Percentiles rank a stretch among this genome's conserved stretches.
phyloP scores from a whole-genome alignment of 2,329 filamentous ascomycete species.

The Cercospora nicotianae region DNA sequence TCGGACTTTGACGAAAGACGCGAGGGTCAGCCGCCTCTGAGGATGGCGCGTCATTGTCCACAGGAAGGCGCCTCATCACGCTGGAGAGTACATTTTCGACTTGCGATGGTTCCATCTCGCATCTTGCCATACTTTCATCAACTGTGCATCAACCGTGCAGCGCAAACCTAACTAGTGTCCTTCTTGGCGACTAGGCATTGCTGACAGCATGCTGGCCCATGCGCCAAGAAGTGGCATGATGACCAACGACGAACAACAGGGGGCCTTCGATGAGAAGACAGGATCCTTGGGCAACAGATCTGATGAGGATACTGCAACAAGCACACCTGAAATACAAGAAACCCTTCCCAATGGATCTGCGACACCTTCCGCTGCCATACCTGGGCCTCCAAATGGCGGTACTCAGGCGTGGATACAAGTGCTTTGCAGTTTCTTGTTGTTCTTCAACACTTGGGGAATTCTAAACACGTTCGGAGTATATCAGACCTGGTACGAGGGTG shows the following conservation, averaged over 20 bases:
- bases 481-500: constrained; percentile 51
- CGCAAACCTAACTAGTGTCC: background rate
- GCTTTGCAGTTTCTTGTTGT: constrained; percentile 47
- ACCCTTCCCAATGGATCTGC: background rate
- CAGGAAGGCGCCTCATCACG: background rate
- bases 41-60: background rate
- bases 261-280: background rate
- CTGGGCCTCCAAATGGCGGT: constrained; percentile 42
- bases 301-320: background rate
- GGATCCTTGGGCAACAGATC: background rate
- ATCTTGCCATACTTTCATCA: background rate
- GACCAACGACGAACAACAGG: background rate
- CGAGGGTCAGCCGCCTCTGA: background rate
- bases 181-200: background rate
- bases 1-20: constrained; percentile 1
- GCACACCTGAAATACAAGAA: background rate
- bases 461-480: constrained; percentile 53
- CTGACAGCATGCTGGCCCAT: background rate
- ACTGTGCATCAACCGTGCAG: background rate
- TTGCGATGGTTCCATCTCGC: background rate
- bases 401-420: constrained; percentile 51
- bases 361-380: background rate
- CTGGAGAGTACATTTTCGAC: background rate
- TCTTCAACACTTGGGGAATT: constrained; percentile 50
- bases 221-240: background rate